phyloP scores from a whole-genome alignment of 768 basidiomycete genomes.

The Candolleomyces aberdarensis region DNA sequence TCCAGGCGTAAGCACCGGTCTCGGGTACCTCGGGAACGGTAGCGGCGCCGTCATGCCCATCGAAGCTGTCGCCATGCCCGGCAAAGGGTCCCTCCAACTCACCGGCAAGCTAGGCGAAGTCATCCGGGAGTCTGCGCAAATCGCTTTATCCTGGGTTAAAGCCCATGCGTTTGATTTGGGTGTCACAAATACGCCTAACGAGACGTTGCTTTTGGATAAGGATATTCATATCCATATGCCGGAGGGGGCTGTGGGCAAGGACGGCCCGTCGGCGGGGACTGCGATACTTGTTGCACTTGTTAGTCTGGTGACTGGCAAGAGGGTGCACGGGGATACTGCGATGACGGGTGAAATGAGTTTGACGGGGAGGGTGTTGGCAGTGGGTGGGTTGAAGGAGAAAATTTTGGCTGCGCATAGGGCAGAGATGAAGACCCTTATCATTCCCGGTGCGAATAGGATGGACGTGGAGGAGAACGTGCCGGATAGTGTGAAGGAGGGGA shows the following conservation, averaged over 20 bases:
- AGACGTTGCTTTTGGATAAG: slow-evolving; percentile 72
- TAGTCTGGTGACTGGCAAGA: slow-evolving; percentile 83
- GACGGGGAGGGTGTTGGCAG: slow-evolving; percentile 92
- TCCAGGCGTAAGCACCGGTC: slow-evolving; percentile 89
- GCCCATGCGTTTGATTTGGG: slow-evolving; percentile 86
- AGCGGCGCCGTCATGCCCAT: slow-evolving; percentile 97
- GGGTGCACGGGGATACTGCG: slow-evolving; percentile 85
- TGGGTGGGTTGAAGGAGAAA: slow-evolving; percentile 95
- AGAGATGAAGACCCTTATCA: slow-evolving; percentile 89
- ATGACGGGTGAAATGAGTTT: slow-evolving; percentile 99
- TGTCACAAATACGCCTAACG: slow-evolving; percentile 67
- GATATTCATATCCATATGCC: slow-evolving; percentile 98
- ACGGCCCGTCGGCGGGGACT: slow-evolving; percentile 95
- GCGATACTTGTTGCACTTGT: slow-evolving; percentile 92
- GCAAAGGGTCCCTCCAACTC: slow-evolving; percentile 86
- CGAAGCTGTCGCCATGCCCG: slow-evolving; percentile 94
- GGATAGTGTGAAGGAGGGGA: slow-evolving; percentile 91
- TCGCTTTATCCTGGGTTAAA: slow-evolving; percentile 92
- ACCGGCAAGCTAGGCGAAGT: slow-evolving; percentile 99
- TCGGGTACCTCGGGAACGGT: slow-evolving; percentile 96
- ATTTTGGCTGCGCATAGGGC: slow-evolving; percentile 96
- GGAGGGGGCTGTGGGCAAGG: slow-evolving; percentile 89
- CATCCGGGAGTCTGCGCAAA: slow-evolving; percentile 94
- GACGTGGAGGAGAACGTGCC: slow-evolving; percentile 99
- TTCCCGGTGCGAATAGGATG: slow-evolving; percentile 83